Base-by-base conservation (phyloP, 2,329 filamentous ascomycete genomes). In the Hypoxylon sp. region DNA sequence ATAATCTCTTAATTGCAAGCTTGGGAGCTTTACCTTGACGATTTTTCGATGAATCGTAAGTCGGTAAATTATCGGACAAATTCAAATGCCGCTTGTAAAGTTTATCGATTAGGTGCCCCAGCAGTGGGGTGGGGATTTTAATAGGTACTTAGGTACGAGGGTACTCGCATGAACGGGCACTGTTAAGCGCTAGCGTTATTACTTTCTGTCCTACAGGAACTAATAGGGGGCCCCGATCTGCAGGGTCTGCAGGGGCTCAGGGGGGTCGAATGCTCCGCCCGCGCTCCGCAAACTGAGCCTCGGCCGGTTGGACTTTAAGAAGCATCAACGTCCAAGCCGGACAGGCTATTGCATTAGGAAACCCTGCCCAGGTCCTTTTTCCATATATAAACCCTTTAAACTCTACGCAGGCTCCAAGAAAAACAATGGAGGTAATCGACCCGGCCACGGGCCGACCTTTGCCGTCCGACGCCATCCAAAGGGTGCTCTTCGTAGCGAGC, bases 381-480 rank as follows among this genome's bases (percentile, higher is more conserved):
- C 13, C 2, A 14, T 13, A 22, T 50, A 26, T 6, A 31, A 24
- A 50, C 11, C 11, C 6, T 10, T 24, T 9, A 29, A 29, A n/a
- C 46, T 29, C 3, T 9, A 29, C 5, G 33, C 52, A 51, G 39
- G 26, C 19, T 46, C 37, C 50, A 46, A 35, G 39, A 58, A 71
- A 53, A 17, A 22, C 3, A 22, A 92, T 92, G 90, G 85, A 89
- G 74, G 81, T 85, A 61, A 83, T 89, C 77, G 92, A 96, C 81
- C 92, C 92, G 58, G 85, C 90, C 62, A 95, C 92, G 22, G 90
- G 91, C 74, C 83, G 82, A 35, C 80, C 90, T 71, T 86, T 94
- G 73, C 90, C 92, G 62, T 78, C 88, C 58, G 92, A 93, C 77
- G 91, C 93, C 74, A 95, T 97, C 81, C 92, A 96, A 81, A 91